Evolutionary conservation across 2,329 filamentous ascomycete genomes (phyloP).

Genomic region (Epicoccum sorghinum): DNA sequence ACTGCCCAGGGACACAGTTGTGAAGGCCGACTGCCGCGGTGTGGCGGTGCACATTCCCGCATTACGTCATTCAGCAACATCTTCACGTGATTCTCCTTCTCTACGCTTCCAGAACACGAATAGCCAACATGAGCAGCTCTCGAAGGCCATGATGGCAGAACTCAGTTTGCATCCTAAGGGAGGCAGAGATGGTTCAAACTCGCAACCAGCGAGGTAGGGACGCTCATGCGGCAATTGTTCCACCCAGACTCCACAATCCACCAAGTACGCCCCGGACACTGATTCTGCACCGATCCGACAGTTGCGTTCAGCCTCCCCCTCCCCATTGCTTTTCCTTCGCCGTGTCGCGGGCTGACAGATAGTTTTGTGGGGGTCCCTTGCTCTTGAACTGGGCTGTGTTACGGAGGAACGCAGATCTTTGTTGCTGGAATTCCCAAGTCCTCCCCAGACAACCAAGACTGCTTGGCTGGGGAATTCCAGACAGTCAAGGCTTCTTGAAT

Average conservation of each 20-base stretch:
- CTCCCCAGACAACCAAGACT: constrained; percentile 10
- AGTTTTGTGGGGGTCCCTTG: neutral
- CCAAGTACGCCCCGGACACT: neutral
- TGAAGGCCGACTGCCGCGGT: constrained; percentile 2
- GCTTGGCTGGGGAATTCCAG: constrained; percentile 16
- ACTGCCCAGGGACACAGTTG: constrained; percentile 17
- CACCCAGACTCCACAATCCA: neutral
- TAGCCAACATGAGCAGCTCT: neutral
- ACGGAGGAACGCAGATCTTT: neutral
- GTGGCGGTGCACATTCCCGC: constrained; percentile 13
- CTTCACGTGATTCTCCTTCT: constrained; percentile 2
- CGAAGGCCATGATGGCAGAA: too few species aligned
- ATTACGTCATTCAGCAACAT: constrained; percentile 9
- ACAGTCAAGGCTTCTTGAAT: constrained; percentile 15
- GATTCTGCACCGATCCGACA: constrained; percentile 5
- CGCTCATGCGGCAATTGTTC: neutral
- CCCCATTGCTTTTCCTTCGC: neutral
- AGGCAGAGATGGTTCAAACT: too few species aligned
- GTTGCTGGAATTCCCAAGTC: neutral
- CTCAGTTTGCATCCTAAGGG: too few species aligned
- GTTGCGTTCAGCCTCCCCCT: neutral
- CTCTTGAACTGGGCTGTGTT: neutral
- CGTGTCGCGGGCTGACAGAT: neutral
- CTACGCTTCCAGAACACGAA: neutral
- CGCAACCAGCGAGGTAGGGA: too few species aligned